Evolutionary conservation across 1,139 yeast species (phyloP).

Genomic region (Schizosaccharomyces versatilis): DNA sequence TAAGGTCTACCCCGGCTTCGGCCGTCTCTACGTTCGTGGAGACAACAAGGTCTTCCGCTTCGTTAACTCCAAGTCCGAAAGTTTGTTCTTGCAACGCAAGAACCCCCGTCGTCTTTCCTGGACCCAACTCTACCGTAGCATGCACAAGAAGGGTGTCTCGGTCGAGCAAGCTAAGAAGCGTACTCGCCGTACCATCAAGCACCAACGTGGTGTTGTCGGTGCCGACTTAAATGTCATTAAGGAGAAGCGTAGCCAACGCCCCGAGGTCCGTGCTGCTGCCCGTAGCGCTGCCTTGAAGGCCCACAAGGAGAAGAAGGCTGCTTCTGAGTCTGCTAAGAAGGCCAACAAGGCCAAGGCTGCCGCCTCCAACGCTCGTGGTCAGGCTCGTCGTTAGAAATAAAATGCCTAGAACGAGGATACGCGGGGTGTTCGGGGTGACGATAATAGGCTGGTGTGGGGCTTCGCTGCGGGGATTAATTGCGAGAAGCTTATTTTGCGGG

Average conservation of each 20-base stretch:
- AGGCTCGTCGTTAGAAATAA: background rate
- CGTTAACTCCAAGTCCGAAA: conserved; percentile 93
- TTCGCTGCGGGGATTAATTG: too few species aligned
- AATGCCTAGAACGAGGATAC: too few species aligned
- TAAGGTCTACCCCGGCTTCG: conserved; percentile 83
- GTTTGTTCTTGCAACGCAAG: conserved; percentile 98
- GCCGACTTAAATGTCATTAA: conserved; percentile 96
- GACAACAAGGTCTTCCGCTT: conserved; percentile 99
- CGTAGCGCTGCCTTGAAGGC: conserved; percentile 77
- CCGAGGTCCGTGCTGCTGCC: conserved; percentile 94
- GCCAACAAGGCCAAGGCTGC: conserved; percentile 77
- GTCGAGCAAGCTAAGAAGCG: conserved; percentile 95
- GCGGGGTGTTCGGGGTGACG: too few species aligned
- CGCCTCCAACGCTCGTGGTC: conserved; percentile 60
- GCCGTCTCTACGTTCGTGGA: conserved; percentile 96
- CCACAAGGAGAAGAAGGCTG: conserved; percentile 92
- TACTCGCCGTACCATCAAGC: conserved; percentile 90
- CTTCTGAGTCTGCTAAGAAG: conserved; percentile 78
- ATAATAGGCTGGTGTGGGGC: too few species aligned
- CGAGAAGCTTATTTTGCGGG: too few species aligned
- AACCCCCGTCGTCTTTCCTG: conserved; percentile 99
- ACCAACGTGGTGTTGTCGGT: conserved; percentile 98
- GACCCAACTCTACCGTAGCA: conserved; percentile 99
- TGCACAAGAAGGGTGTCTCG: conserved; percentile 98
- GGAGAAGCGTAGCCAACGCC: conserved; percentile 90